phyloP scores from a whole-genome alignment of 768 basidiomycete genomes.

The Tylopilus sp. region DNA sequence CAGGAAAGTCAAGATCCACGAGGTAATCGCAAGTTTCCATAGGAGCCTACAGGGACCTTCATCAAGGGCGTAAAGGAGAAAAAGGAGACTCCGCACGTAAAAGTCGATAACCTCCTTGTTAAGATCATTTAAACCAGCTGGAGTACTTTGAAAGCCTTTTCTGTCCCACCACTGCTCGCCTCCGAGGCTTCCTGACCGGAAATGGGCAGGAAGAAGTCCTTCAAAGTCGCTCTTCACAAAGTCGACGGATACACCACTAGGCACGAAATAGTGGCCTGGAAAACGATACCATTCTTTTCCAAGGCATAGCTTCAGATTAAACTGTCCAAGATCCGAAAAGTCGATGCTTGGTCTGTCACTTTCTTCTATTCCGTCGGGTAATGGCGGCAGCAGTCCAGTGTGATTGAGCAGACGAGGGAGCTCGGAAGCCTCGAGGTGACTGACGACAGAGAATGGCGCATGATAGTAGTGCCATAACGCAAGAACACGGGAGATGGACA shows the following conservation, averaged over 20 bases:
- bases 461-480: slow-evolving; percentile 91
- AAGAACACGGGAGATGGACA: slow-evolving; percentile 77
- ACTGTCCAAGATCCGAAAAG: slow-evolving; percentile 60
- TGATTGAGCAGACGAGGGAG: slow-evolving; percentile 78
- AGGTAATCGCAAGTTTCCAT: slow-evolving; percentile 81
- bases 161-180: slow-evolving; percentile 34
- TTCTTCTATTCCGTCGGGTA: slow-evolving; percentile 41
- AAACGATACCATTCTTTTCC: slow-evolving; percentile 98
- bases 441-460: slow-evolving; percentile 71
- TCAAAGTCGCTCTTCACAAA: slow-evolving; percentile 92
- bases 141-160: slow-evolving; percentile 58
- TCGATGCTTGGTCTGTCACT: slow-evolving; percentile 51
- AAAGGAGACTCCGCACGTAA: slow-evolving; percentile 57
- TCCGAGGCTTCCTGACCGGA: slow-evolving; percentile 36
- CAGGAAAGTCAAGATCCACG: slow-evolving; percentile 85
- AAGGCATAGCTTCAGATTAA: slow-evolving; percentile 77
- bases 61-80: slow-evolving; percentile 3
- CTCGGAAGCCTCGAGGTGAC: slow-evolving; percentile 71
- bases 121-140: slow-evolving; percentile 77
- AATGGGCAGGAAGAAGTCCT: slow-evolving; percentile 85
- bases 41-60: slow-evolving; percentile 49
- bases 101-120: slow-evolving; percentile 76
- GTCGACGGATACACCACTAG: slow-evolving; percentile 74
- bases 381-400: slow-evolving; percentile 57
- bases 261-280: slow-evolving; percentile 86